Evolutionary conservation across 2,329 filamentous ascomycete genomes (phyloP).

Genomic region (Penicillium sp.): DNA sequence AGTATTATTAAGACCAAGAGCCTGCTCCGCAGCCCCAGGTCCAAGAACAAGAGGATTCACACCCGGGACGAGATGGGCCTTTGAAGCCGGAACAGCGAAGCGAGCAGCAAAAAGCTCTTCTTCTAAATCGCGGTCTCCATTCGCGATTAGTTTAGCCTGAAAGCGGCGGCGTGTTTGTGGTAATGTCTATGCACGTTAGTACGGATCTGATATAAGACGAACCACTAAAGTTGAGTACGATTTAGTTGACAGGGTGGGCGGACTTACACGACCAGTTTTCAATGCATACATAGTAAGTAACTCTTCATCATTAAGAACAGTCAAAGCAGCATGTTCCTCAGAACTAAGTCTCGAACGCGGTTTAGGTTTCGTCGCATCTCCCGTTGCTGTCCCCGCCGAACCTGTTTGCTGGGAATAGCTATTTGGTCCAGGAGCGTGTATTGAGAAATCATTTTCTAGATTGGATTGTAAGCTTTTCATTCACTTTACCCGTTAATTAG

Average conservation of each 20-base stretch:
- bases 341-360: constrained; percentile 25
- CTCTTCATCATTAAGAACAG: constrained; percentile 41
- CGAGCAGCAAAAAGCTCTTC: constrained; percentile 29
- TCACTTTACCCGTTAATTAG: neutral
- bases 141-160: constrained; percentile 34
- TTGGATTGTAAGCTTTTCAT: neutral
- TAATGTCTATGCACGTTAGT: constrained; percentile 32
- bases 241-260: too few relatives aligned
- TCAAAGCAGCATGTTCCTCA: constrained; percentile 38
- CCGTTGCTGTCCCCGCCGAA: neutral
- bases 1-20: constrained; percentile 7
- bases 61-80: constrained; percentile 8
- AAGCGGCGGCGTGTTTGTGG: constrained; percentile 41
- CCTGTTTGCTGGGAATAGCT: neutral
- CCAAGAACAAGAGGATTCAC: neutral
- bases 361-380: neutral
- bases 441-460: neutral
- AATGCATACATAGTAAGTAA: constrained; percentile 42
- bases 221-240: too few relatives aligned
- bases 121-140: constrained; percentile 27
- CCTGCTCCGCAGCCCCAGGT: constrained; percentile 3
- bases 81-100: constrained; percentile 24
- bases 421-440: neutral
- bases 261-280: constrained; percentile 37
- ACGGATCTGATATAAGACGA: neutral